Evolutionary conservation across 2,329 filamentous ascomycete species (phyloP).

Genomic region (Dactylellina haptotyla): DNA sequence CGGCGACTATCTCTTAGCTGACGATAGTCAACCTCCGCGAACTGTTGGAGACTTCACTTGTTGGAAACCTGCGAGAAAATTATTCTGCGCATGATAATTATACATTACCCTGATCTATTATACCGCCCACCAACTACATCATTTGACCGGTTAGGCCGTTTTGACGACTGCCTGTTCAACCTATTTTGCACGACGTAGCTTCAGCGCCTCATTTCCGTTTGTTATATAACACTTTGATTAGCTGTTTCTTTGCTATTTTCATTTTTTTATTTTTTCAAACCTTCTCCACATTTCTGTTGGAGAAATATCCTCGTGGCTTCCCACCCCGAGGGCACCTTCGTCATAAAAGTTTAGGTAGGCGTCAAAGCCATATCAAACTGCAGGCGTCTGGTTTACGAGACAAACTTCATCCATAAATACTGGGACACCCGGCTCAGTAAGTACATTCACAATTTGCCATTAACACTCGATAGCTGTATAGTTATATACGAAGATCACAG

Average conservation of each 20-base stretch:
- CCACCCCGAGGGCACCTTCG: neutral
- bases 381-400: slow-evolving; percentile 17
- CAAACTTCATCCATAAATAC: slow-evolving; percentile 2
- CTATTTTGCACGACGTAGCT: neutral
- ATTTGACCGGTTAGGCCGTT: neutral
- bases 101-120: neutral
- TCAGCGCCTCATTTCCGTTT: neutral
- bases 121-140: neutral
- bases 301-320: neutral
- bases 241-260: too few relatives aligned
- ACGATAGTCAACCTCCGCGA: slow-evolving; percentile 16
- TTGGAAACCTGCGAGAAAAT: slow-evolving; percentile 1
- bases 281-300: too few relatives aligned
- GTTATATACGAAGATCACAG: too few relatives aligned
- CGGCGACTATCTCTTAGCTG: slow-evolving; percentile 40
- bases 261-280: too few relatives aligned
- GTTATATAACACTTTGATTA: slow-evolving; percentile 14
- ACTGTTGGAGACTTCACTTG: neutral
- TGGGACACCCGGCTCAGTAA: neutral
- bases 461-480: too few relatives aligned
- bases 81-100: neutral
- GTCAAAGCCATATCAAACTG: neutral
- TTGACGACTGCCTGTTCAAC: neutral
- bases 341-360: slow-evolving; percentile 10
- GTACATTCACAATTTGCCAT: neutral